These are phyloP conservation scores for Alternaria conjuncta DNA, from an alignment of 2,329 filamentous ascomycete genomes.

Conservation along the genomic window DNA sequence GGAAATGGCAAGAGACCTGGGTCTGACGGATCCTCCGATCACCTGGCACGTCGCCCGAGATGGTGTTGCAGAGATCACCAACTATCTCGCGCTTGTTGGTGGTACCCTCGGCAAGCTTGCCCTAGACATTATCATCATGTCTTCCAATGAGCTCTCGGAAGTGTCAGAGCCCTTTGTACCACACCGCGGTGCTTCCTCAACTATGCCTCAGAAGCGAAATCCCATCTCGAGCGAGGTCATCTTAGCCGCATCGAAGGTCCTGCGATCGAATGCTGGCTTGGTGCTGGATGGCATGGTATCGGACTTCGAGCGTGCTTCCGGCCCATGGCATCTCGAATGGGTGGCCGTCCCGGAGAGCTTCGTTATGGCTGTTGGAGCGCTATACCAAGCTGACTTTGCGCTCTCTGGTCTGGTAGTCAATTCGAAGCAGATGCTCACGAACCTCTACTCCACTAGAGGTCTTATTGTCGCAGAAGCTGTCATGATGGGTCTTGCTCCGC, in stretches of 20 bases:
- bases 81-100: slow-evolving; percentile 61
- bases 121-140: slow-evolving; percentile 64
- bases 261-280: slow-evolving; percentile 60
- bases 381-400: slow-evolving; percentile 62
- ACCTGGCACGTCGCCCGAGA: slow-evolving; percentile 66
- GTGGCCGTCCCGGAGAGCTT: slow-evolving; percentile 62
- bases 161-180: slow-evolving; percentile 59
- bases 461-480: slow-evolving; percentile 65
- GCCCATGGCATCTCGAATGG: slow-evolving; percentile 67
- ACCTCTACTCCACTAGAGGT: slow-evolving; percentile 59
- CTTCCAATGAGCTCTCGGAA: slow-evolving; percentile 62
- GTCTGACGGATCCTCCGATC: slow-evolving; percentile 58
- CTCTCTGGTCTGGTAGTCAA: slow-evolving; percentile 61
- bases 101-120: slow-evolving; percentile 63
- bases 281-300: slow-evolving; percentile 64
- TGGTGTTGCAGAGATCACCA: slow-evolving; percentile 60
- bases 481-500: slow-evolving; percentile 65
- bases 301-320: slow-evolving; percentile 64
- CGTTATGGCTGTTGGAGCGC: slow-evolving; percentile 59
- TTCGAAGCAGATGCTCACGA: slow-evolving; percentile 56
- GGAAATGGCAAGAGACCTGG: slow-evolving; percentile 57
- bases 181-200: slow-evolving; percentile 44
- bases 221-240: slow-evolving; percentile 65
- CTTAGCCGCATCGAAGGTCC: slow-evolving; percentile 61
- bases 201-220: slow-evolving; percentile 59